Evolutionary conservation across 192 early-diverging fungal genomes (phyloP), one percentile per base, ranked within the genome.

Genomic region (Mortierella claussenii): DNA sequence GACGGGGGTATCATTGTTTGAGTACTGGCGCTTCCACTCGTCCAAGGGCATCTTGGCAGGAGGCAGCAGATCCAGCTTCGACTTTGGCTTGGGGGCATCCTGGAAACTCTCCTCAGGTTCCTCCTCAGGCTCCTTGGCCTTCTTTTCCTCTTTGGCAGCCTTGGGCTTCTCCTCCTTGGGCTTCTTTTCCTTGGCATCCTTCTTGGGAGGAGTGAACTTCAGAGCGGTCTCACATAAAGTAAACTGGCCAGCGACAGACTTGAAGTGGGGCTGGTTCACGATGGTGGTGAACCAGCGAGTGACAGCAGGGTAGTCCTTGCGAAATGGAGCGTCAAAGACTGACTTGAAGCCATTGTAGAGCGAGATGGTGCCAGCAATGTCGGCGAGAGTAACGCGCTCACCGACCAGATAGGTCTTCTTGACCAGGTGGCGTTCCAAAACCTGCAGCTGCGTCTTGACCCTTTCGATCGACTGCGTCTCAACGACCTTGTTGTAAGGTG

Each of bases 21-120:
- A 96, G 88, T 97, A 97, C 85, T 93, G 89, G 62, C 95, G 91
- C 87, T 97, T 97, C 95, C 96, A 97, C 63, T 91, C 90, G 58
- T 97, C 95, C 49, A 97, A 74, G 66, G 85, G 81, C 83, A 97
- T 91, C 61, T 83, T 71, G 67, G 93, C 89, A 44, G 89, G 86
- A 56, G 94, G 95, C 65, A 96, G 85, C 53, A 89, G 83, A 79
- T 96, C 94, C 55, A 96, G 78, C 71, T 89, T 87, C 85, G 89
- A 93, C 90, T 97, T 95, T 70, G 87, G 87, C 87, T 95, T 95
- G 71, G 94, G 93, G 33, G 83, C 87, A 59, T 90, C 89, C 67
- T 90, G 85, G 34, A 80, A 70, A 36, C 73, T 83, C 47, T 85
- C 84, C 40, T 87, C 89, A 33, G 84, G 86, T 12, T 89, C 87